Evolutionary conservation across 192 early-diverging fungal genomes (phyloP).

Genomic region (Umbelopsis sp.): DNA sequence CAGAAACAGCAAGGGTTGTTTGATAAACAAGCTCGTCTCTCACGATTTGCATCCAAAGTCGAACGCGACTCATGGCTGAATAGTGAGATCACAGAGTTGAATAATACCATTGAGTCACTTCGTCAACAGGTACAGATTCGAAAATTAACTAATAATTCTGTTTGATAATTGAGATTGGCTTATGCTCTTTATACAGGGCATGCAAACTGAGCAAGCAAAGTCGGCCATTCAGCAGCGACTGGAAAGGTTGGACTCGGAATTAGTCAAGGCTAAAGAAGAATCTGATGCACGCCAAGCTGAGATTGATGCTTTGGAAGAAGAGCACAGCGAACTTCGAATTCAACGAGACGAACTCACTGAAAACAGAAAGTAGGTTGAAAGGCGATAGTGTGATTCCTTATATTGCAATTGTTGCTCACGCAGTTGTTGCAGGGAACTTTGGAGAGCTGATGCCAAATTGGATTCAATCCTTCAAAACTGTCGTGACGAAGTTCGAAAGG

Average conservation of each 20-base stretch:
- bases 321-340: conserved; percentile 41
- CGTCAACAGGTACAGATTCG: conserved; percentile 48
- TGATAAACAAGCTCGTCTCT: conserved; percentile 84
- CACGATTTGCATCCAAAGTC: conserved; percentile 68
- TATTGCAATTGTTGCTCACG: neutral
- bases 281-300: conserved; percentile 44
- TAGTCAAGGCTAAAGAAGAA: conserved; percentile 33
- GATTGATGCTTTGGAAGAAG: conserved; percentile 42
- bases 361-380: conserved; percentile 61
- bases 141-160: neutral
- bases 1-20: conserved; percentile 76
- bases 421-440: conserved; percentile 62
- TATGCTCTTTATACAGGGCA: neutral
- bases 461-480: conserved; percentile 66
- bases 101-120: conserved; percentile 50
- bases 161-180: neutral
- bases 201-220: conserved; percentile 4
- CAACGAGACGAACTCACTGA: conserved; percentile 66
- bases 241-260: conserved; percentile 35
- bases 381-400: neutral
- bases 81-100: conserved; percentile 69
- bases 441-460: conserved; percentile 85
- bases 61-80: conserved; percentile 83
- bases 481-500: conserved; percentile 73
- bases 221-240: conserved; percentile 19